Evolutionary conservation across 495 filamentous ascomycete species (phyloP).

Genomic region (Glutinoglossum americanum): DNA sequence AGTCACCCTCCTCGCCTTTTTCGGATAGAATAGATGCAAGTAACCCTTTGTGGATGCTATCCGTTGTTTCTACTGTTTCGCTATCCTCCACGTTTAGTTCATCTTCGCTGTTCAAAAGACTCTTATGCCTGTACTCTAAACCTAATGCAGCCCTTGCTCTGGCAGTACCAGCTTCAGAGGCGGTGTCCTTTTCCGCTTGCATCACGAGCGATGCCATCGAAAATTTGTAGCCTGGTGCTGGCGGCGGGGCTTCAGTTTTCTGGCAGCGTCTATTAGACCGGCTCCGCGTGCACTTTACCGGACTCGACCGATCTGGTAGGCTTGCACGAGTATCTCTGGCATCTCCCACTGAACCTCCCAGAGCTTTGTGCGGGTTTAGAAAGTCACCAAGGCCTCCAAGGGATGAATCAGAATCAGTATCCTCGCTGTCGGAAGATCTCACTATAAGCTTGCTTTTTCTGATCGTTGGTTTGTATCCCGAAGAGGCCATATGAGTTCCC

Average conservation of each 20-base stretch:
- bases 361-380: conserved; percentile 9
- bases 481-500: neutral
- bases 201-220: conserved; percentile 43
- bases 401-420: conserved; percentile 31
- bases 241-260: neutral
- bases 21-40: conserved; percentile 2
- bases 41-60: neutral
- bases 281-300: neutral
- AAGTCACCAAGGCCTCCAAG: conserved; percentile 24
- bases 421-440: conserved; percentile 48
- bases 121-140: neutral
- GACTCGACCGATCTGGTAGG: neutral
- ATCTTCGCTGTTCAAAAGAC: conserved; percentile 30
- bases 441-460: conserved; percentile 35
- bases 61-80: neutral
- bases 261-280: neutral
- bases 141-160: conserved; percentile 19
- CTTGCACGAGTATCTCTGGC: neutral
- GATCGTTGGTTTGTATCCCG: conserved; percentile 5
- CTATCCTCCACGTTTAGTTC: conserved; percentile 17
- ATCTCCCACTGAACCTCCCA: neutral
- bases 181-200: conserved; percentile 32
- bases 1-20: neutral
- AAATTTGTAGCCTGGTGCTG: conserved; percentile 37
- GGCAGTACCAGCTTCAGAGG: conserved; percentile 33